Conservation (phyloP, 352 stramenopile species). For the Blastocystis sp. region DNA sequence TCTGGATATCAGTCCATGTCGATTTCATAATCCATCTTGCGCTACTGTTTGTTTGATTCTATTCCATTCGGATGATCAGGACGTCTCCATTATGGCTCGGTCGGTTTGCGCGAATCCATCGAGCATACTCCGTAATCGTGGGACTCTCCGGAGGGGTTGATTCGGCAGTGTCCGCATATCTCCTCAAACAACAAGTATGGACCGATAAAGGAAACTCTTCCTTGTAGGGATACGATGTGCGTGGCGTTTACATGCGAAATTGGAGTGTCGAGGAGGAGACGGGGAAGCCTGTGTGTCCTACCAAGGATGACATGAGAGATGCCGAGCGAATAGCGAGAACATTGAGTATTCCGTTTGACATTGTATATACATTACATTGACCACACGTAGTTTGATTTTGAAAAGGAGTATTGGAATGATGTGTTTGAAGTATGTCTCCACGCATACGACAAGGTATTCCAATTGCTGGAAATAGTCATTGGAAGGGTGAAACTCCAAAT, state of each 20-base stretch:
- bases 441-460: constrained; percentile 65
- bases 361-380: constrained; percentile 62
- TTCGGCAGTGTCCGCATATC: constrained; percentile 82
- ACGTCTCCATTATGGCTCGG: no score
- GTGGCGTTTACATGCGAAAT: constrained; percentile 97
- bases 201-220: neutral
- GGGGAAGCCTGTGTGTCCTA: constrained; percentile 69
- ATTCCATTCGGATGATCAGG: neutral
- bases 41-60: neutral
- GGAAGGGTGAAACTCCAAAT: constrained; percentile 75
- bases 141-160: constrained; percentile 95
- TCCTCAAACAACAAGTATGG: constrained; percentile 67
- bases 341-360: constrained; percentile 76
- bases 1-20: neutral
- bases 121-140: constrained; percentile 70
- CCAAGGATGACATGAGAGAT: constrained; percentile 80
- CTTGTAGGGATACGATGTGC: constrained; percentile 73
- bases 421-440: constrained; percentile 91
- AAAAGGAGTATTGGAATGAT: constrained; percentile 88
- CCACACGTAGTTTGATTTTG: constrained; percentile 70
- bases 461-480: neutral
- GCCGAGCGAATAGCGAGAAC: constrained; percentile 78
- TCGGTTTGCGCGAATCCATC: no score
- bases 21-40: neutral
- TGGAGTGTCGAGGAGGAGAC: constrained; percentile 87